Base-by-base conservation (phyloP, 73 alveolate genomes). In the Urostyla sp. region DNA sequence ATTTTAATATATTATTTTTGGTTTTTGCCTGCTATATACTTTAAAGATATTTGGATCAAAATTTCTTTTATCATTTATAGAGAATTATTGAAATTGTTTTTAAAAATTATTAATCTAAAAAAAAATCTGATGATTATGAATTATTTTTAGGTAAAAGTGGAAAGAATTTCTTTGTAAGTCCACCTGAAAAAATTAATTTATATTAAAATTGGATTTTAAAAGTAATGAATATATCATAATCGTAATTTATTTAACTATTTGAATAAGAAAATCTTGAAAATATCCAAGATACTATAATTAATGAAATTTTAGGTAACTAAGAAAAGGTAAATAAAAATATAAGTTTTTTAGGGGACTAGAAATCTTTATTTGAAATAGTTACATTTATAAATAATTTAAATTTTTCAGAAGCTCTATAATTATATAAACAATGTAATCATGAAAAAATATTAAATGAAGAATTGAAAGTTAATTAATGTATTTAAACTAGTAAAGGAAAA, bases 131-230 rank as follows among this genome's bases (percentile, higher is more conserved):
- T 48, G 92, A 84, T 24, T 84, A 84, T 36, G 92, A 84, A 37
- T 38, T 84, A 75, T 84, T 84, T 72, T 46, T 84, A 7, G 92
- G 92, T 7, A 84, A 84, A 36, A 36, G 80, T n/a, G 92, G 92
- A 18, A 84, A 84, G 48, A 84, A 84, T 49, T 35, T 20, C 13
- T 55, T 84, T 26, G 52, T 43, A 13, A 79, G 80, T 0, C 74
- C 77, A 21, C 54, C 75, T 1, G 86, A 84, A 21, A 54, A 35
- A n/a, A 54, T 74, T 54, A 81, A 84, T 21, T 32, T 34, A 46
- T 67, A 60, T 34, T 49, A 69, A 27, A 69, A 69, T 49, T 69
- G 83, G 83, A 54, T 69, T 10, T 27, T 11, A 18, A 26, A 7
- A 48, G 83, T 49, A 46, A 20, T 69, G 13, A 69, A 69, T 16